Evolutionary conservation across 805 yeast genomes (phyloP), one percentile per base, ranked within the genome.

Genomic region (Zygotorulaspora sp.): DNA sequence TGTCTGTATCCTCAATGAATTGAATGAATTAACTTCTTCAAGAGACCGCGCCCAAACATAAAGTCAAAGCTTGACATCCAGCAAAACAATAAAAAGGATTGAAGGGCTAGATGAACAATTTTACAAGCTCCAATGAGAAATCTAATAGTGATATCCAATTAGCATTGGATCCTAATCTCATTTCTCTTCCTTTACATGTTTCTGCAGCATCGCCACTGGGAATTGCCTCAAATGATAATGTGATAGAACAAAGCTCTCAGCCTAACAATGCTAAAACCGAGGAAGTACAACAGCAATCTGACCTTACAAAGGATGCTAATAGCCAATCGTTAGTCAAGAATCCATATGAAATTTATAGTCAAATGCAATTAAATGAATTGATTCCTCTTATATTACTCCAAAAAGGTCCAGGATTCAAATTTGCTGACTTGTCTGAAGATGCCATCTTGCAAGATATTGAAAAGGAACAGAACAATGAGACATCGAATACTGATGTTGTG

Each of bases 371-470:
- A 22, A 66, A 68, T 12, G 78, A 78, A 47, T 54, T 80, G 23
- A 74, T 81, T 17, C 83, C 83, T 4, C 62, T 75, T 26, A 77
- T 80, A 21, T 63, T 80, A 29, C 62, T 63, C 20, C 80, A 79
- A 47, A 60, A 77, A 21, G 76, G 78, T n/a, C 66, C 80, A 3
- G 53, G 53, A 9, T 45, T 45, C 17, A 52, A 48, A 29, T 80
- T 81, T 46, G 52, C 71, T 6, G 67, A 75, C 41, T 54, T 81
- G 2, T 70, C 80, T 1, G 87, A 80, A 50, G 75, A 71, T 2
- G 61, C 62, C 3, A 48, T 81, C 2, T 35, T 49, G 7, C 58
- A 68, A 21, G 80, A 78, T 49, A 68, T 76, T 27, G 61, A 50
- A 10, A 24, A 23, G 10, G 45, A 43, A 9, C 36, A 38, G 13